phyloP scores from a whole-genome alignment of 495 filamentous ascomycete species.

The Filosporella fistucella region DNA sequence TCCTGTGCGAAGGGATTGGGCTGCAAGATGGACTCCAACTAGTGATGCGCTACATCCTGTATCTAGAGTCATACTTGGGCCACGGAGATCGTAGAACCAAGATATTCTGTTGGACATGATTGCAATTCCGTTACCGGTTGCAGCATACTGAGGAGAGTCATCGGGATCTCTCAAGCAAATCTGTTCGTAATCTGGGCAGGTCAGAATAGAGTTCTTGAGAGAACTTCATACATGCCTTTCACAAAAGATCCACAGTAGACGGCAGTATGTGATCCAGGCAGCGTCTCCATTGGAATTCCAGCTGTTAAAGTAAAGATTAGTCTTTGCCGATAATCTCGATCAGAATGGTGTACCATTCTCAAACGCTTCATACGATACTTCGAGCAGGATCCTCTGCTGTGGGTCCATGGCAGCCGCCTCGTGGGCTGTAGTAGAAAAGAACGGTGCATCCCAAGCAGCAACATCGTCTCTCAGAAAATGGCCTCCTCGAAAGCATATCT shows the following conservation, averaged over 20 bases:
- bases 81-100: slow-evolving; percentile 42
- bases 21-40: slow-evolving; percentile 45
- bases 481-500: slow-evolving; percentile 15
- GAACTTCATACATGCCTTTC: slow-evolving; percentile 14
- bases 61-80: slow-evolving; percentile 42
- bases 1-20: slow-evolving; percentile 38
- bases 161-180: slow-evolving; percentile 31
- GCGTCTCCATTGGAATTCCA: slow-evolving; percentile 21
- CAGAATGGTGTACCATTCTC: slow-evolving; percentile 33
- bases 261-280: slow-evolving; percentile 17
- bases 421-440: slow-evolving; percentile 48
- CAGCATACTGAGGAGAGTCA: slow-evolving; percentile 26
- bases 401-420: slow-evolving; percentile 58
- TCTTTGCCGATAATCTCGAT: too few relatives aligned
- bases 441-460: slow-evolving; percentile 35
- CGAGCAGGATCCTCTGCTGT: slow-evolving; percentile 48
- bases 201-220: not conserved
- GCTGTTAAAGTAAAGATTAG: slow-evolving; percentile 7
- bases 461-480: slow-evolving; percentile 41
- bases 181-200: slow-evolving; percentile 31
- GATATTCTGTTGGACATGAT: slow-evolving; percentile 48
- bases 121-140: slow-evolving; percentile 26
- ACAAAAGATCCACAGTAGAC: slow-evolving; percentile 4
- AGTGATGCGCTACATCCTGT: slow-evolving; percentile 51
- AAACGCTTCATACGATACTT: slow-evolving; percentile 51